Base-by-base conservation (phyloP, 805 yeast genomes). In the Candida takata region DNA sequence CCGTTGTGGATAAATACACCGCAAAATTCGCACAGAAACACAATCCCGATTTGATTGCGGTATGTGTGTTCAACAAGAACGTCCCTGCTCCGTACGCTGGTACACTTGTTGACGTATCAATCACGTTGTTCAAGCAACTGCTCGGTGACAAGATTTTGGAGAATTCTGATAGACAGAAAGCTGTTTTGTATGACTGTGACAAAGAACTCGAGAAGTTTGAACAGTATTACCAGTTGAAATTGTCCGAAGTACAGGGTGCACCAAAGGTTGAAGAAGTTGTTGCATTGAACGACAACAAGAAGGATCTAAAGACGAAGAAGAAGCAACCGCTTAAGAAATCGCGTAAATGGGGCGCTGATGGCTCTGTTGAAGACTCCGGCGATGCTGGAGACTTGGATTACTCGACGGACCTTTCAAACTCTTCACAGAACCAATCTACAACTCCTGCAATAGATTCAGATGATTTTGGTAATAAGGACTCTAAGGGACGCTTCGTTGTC, bases 301-400 rank as follows among this genome's bases (percentile, higher is more conserved):
- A 20, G 31, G 34, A 27, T 24, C 39, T 24, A 36, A 21, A 42
- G 38, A 21, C 41, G 38, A 46, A 27, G 38, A 45, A 30, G 28
- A 42, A 25, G 1, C 43, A 50, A 21, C 35, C 46, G 11, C 53
- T 50, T 37, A 73, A 75, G 52, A 67, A 64, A 52, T 58, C 64
- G 23, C 68, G 90, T 49, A 77, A 70, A 50, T 79, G 85, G 85
- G 79, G 72, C 18, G 72, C 71, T 21, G 81, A 77, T 48, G 88
- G 87, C 6, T 45, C 27, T 19, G 67, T 63, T 33, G 81, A 74
- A 24, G 60, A 58, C 11, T 65, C 57, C 9, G 61, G 55, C 3
- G 44, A 30, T 15, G 70, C 64, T 14, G 61, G 62, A 10, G 56
- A 59, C 0, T 27, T 81, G 29, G 88, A 81, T 50, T 80, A 77